phyloP scores from a whole-genome alignment of 805 yeast species.

The Komagataella populi region DNA sequence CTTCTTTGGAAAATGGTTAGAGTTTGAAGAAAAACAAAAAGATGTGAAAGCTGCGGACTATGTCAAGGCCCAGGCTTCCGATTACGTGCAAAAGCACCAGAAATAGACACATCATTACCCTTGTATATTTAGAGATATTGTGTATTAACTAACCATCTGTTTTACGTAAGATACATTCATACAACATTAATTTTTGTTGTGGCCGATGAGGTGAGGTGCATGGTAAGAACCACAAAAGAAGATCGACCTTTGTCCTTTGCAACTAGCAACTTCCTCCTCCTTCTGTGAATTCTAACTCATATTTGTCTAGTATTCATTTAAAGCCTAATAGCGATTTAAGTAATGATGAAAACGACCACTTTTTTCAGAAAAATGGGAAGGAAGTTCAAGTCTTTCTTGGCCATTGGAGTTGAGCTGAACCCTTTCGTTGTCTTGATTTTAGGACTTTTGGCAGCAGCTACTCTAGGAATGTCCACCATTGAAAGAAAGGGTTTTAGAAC shows the following conservation, averaged over 20 bases:
- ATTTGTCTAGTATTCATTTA: neutral
- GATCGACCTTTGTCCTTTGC: neutral
- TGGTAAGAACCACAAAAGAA: neutral
- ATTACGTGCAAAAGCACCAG: constrained; percentile 26
- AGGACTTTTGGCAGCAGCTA: neutral
- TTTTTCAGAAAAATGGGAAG: neutral
- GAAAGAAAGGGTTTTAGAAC: neutral
- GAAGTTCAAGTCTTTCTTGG: neutral
- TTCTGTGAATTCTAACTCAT: neutral
- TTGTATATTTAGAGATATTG: neutral
- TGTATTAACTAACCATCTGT: neutral
- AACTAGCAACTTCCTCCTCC: neutral
- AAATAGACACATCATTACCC: neutral
- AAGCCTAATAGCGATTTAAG: neutral
- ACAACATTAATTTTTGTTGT: neutral
- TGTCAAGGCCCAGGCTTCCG: constrained; percentile 85
- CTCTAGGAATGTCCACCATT: neutral
- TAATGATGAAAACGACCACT: neutral
- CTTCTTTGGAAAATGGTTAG: constrained; percentile 87
- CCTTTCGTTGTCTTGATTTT: neutral
- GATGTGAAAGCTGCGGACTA: constrained; percentile 65
- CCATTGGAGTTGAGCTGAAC: neutral
- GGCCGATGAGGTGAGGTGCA: neutral
- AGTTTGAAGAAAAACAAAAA: constrained; percentile 55
- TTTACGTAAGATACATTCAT: neutral